Percentiles rank a stretch among this genome's conserved stretches.
Conservation (phyloP, 805 yeast genomes). For the Ogataea corticis region DNA sequence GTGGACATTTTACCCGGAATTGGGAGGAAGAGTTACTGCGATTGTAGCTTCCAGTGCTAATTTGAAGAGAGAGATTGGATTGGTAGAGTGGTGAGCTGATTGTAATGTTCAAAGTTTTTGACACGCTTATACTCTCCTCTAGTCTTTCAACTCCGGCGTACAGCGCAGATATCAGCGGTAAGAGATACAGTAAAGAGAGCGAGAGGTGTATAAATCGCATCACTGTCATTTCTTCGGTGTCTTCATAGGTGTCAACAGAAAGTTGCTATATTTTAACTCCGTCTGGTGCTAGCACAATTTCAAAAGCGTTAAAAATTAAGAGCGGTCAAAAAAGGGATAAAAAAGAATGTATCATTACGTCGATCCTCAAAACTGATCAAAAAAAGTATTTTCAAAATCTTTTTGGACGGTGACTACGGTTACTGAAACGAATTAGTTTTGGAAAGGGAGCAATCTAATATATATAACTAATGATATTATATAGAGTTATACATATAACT, state of each 20-base stretch:
- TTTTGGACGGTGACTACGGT: too few relatives aligned
- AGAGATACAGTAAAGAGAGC: not conserved
- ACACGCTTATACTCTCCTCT: not conserved
- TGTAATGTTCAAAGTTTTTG: not conserved
- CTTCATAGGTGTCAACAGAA: not conserved
- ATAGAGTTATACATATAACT: constrained; percentile 9
- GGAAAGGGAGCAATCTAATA: constrained; percentile 4
- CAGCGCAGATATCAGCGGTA: constrained; percentile 1
- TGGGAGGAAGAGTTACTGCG: not conserved
- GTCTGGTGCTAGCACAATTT: not conserved
- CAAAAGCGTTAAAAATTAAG: not conserved
- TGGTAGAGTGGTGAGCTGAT: constrained; percentile 1
- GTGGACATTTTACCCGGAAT: constrained; percentile 15
- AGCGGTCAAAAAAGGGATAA: constrained; percentile 10
- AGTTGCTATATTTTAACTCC: too few relatives aligned
- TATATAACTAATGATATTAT: constrained; percentile 10
- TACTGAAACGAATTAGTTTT: too few relatives aligned
- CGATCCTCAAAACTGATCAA: not conserved
- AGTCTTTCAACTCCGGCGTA: not conserved
- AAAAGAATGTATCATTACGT: not conserved
- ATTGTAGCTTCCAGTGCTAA: not conserved
- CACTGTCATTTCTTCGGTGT: not conserved
- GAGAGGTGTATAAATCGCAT: not conserved
- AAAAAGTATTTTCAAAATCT: too few relatives aligned
- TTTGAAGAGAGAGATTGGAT: not conserved